Conservation (phyloP, 1,284 basidiomycete genomes). For the Austroboletus niveus region DNA sequence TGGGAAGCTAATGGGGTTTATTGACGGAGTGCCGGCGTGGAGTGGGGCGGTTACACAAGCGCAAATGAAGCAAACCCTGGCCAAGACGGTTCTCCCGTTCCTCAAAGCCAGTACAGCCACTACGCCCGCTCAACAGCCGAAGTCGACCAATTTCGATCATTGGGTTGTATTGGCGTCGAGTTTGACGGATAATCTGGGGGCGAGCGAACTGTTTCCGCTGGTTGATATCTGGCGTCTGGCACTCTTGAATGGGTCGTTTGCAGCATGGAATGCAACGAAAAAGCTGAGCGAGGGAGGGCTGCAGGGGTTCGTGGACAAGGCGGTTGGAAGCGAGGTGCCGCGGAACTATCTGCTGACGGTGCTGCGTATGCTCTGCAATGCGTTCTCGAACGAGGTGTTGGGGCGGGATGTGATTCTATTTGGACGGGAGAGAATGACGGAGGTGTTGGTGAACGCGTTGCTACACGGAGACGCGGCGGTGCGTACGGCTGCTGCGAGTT, state of each 20-base stretch:
- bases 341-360: conserved; percentile 67
- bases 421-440: conserved; percentile 40
- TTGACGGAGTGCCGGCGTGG: conserved; percentile 45
- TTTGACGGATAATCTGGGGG: conserved; percentile 49
- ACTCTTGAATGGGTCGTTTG: conserved; percentile 59
- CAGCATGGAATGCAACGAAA: conserved; percentile 47
- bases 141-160: conserved; percentile 16
- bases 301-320: conserved; percentile 44
- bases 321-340: conserved; percentile 33
- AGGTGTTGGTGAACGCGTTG: conserved; percentile 63
- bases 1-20: conserved; percentile 62
- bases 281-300: conserved; percentile 38
- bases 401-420: conserved; percentile 50
- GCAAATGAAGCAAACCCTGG: conserved; percentile 50
- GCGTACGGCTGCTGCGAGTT: conserved; percentile 75
- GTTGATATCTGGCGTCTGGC: conserved; percentile 84
- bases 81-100: conserved; percentile 55
- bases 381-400: conserved; percentile 56
- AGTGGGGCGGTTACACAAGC: conserved; percentile 35
- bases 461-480: conserved; percentile 68
- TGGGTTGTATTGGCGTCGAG: conserved; percentile 40
- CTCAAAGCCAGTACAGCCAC: conserved; percentile 55
- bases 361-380: conserved; percentile 74
- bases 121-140: conserved; percentile 15
- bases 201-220: conserved; percentile 73